These are phyloP conservation scores for Nannochloropsis salina DNA, from an alignment of 108 stramenopile species.

Conservation along the genomic window DNA sequence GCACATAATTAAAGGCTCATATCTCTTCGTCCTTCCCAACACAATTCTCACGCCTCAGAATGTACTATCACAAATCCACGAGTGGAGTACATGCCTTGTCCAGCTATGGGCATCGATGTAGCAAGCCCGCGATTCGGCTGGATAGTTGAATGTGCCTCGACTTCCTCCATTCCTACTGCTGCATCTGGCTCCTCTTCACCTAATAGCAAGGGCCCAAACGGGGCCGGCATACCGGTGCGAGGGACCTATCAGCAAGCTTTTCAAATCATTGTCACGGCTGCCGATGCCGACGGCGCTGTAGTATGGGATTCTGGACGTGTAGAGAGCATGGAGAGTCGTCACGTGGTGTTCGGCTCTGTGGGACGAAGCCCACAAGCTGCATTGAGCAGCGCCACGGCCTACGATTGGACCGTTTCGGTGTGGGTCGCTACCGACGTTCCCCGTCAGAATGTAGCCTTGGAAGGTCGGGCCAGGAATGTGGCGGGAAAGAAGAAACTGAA, in stretches of 20 bases:
- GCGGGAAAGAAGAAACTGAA: no score
- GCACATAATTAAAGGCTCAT: no score
- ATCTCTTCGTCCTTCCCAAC: not conserved
- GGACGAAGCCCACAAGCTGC: not conserved
- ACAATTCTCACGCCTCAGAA: not conserved
- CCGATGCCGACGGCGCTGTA: not conserved
- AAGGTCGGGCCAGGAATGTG: no score
- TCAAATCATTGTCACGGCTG: not conserved
- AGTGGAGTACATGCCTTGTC: not conserved
- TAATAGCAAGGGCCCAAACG: no score
- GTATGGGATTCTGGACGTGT: constrained; percentile 16
- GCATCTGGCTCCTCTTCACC: no score
- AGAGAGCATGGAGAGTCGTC: not conserved
- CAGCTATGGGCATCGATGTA: constrained; percentile 6
- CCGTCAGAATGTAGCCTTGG: not conserved
- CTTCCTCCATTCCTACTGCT: no score
- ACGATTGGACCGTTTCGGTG: not conserved
- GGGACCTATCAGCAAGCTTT: constrained; percentile 5
- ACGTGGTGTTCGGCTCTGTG: not conserved
- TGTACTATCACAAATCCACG: not conserved
- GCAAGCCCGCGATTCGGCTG: not conserved
- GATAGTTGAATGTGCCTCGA: not conserved
- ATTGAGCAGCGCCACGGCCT: not conserved
- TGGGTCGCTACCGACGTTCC: not conserved
- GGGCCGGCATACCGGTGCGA: not conserved